phyloP scores from a whole-genome alignment of 202 grass and related monocot species.

The Carex arenaria region DNA sequence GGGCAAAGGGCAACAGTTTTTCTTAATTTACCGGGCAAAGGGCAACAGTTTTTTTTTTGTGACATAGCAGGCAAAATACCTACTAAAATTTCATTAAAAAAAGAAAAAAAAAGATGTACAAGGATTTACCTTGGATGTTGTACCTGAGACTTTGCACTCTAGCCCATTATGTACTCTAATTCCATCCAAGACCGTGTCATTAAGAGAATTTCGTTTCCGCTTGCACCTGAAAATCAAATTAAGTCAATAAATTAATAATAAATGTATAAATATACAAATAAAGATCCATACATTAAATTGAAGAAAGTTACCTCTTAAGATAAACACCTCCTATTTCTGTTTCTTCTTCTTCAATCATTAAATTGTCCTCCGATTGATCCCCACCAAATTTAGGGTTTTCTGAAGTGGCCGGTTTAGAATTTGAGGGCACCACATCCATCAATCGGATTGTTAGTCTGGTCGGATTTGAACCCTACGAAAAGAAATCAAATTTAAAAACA shows the following conservation, averaged over 20 bases:
- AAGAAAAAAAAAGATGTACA: too few relatives aligned
- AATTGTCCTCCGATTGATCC: slow-evolving; percentile 59
- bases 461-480: slow-evolving; percentile 29
- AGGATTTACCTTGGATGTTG: slow-evolving; percentile 58
- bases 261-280: slow-evolving; percentile 3
- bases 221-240: slow-evolving; percentile 61
- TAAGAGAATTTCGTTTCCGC: slow-evolving; percentile 48
- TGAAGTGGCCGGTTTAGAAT: slow-evolving; percentile 65
- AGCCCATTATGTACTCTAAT: slow-evolving; percentile 80
- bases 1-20: background rate
- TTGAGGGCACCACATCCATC: slow-evolving; percentile 87
- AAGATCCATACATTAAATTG: background rate
- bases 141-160: slow-evolving; percentile 94
- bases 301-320: slow-evolving; percentile 57
- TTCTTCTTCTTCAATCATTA: slow-evolving; percentile 49
- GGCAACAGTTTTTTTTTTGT: background rate
- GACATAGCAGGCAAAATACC: too few relatives aligned
- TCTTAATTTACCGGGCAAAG: background rate
- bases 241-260: background rate
- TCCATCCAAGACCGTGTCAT: slow-evolving; percentile 49
- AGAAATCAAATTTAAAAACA: slow-evolving; percentile 8
- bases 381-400: slow-evolving; percentile 85
- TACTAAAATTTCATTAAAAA: too few relatives aligned
- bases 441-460: slow-evolving; percentile 64
- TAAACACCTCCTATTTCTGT: slow-evolving; percentile 56